Base-by-base conservation (phyloP, 768 basidiomycete species). In the Russula olivacea region DNA sequence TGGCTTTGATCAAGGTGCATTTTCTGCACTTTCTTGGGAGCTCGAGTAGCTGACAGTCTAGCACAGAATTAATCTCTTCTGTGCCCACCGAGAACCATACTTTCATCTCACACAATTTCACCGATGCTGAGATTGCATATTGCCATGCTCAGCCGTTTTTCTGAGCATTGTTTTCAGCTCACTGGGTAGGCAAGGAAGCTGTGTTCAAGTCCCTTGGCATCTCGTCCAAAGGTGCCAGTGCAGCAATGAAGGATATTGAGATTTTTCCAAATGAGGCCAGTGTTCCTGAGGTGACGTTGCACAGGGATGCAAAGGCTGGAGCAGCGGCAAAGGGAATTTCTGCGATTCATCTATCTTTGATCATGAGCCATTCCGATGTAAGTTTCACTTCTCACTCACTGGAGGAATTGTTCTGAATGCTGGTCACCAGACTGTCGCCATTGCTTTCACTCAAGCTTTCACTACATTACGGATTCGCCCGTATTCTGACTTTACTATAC, bases 171-270 rank as follows among this genome's bases (percentile, higher is more conserved):
- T 94, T 97, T 72, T 96, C 97, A 23, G 95, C 91, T 40, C 89
- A 95, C 60, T 99, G 97, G 96, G 91, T 84, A 32, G 96, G 93
- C 56, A 99, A 98, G 76, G 97, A 98, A 74, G 96, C 95, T 3
- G 85, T 89, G 58, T 98, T 98, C 86, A 98, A 98, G 78, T 90
- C 93, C 5, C 82, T 99, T 1, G 90, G 92, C 23, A 88, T 93
- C 49, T 77, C 86, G 21, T 93, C 91, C 4, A 89, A 92, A 75
- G 97, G 97, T 43, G 96, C 95, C 12, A 91, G 84, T 7, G 95
- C 97, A 17, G 80, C 88, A n/a, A 88, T 98, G 88, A 91, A 91
- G 76, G 95, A 98, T 67, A 98, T 99, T 63, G 97, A 98, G 75
- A 94, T 98, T 69, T 78, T 96, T 36, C 36, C 12, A 6, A 36